Evolutionary conservation across 2,329 filamentous ascomycete genomes (phyloP), one percentile per base, ranked within the genome.

Genomic region (Pseudogymnoascus sp.): DNA sequence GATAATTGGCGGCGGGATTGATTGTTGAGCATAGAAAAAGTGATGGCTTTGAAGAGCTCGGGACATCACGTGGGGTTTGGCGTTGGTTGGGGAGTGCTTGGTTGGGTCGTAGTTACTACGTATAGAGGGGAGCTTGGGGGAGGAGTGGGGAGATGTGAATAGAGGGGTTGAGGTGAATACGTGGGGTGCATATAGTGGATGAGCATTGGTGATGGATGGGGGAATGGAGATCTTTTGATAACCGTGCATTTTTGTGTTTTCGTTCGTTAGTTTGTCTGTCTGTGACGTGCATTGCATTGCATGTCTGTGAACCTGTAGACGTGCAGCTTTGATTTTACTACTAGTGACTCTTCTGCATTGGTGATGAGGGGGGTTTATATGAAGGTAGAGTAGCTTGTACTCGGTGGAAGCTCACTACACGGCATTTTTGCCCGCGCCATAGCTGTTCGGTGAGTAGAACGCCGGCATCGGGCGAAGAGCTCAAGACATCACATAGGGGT

Each of bases 31-130:
- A 60, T 50, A 50, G 43, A n/a, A n/a, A n/a, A 30, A 50, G 43
- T 43, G 58, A 60, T 60, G 58, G 58, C 39, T 60, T 39, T 60
- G 58, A 60, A 60, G 58, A 38, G 58, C 58, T 60, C 58, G 25
- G 58, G 37, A 37, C 35, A 41, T 39, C 25, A 41, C 58, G 58
- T 60, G 37, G 58, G 35, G 37, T 60, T 43, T 60, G 37, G 58
- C 37, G 58, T 38, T 43, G 32, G n/a, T n/a, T n/a, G 35, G 32
- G n/a, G 28, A 4, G 16, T 54, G 25, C n/a, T 11, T 20, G 9
- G 8, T 50, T 9, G 22, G n/a, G n/a, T n/a, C n/a, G n/a, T n/a
- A n/a, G n/a, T n/a, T n/a, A n/a, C n/a, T n/a, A n/a, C n/a, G n/a
- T n/a, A n/a, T n/a, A n/a, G n/a, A n/a, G n/a, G n/a, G n/a, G n/a